Evolutionary conservation across 805 yeast species (phyloP).

Genomic region (Sugiyamaella smithiae): DNA sequence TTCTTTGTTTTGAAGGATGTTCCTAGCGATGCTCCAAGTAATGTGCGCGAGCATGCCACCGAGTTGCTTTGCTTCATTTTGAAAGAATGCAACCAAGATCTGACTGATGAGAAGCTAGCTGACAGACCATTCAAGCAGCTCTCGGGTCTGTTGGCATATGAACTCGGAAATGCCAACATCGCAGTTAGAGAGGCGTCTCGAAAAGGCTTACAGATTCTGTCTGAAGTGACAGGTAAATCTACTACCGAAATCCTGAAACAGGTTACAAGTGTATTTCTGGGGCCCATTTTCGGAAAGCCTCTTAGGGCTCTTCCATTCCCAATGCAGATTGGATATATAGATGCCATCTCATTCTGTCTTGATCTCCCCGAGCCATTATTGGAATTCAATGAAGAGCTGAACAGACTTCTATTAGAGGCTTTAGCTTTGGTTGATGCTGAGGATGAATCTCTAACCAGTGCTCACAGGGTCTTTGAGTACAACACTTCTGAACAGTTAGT

Average conservation of each 20-base stretch:
- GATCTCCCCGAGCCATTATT: conserved; percentile 76
- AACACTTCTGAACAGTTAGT: conserved; percentile 85
- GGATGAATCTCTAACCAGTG: conserved; percentile 89
- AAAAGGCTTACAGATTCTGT: conserved; percentile 59
- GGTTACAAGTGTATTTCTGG: conserved; percentile 74
- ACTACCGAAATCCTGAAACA: conserved; percentile 75
- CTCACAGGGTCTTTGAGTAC: conserved; percentile 80
- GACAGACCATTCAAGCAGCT: conserved; percentile 76
- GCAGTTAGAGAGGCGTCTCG: conserved; percentile 82
- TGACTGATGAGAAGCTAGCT: conserved; percentile 60
- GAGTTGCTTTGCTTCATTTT: conserved; percentile 62
- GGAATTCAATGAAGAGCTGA: conserved; percentile 84
- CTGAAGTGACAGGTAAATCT: conserved; percentile 67
- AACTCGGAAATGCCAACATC: conserved; percentile 82
- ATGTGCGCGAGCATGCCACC: conserved; percentile 70
- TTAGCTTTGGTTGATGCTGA: conserved; percentile 95
- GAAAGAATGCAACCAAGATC: conserved; percentile 59
- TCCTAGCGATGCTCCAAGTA: conserved; percentile 80
- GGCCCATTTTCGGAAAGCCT: conserved; percentile 97
- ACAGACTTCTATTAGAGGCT: conserved; percentile 82
- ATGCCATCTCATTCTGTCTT: conserved; percentile 91
- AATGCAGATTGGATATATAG: conserved; percentile 98
- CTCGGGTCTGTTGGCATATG: conserved; percentile 87
- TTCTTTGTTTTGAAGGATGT: conserved; percentile 89
- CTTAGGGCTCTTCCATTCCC: conserved; percentile 95